Percentiles rank a stretch among this genome's conserved stretches.
These are phyloP conservation scores for Tulasnella calospora DNA, from an alignment of 768 basidiomycete genomes.

Conservation along the genomic window DNA sequence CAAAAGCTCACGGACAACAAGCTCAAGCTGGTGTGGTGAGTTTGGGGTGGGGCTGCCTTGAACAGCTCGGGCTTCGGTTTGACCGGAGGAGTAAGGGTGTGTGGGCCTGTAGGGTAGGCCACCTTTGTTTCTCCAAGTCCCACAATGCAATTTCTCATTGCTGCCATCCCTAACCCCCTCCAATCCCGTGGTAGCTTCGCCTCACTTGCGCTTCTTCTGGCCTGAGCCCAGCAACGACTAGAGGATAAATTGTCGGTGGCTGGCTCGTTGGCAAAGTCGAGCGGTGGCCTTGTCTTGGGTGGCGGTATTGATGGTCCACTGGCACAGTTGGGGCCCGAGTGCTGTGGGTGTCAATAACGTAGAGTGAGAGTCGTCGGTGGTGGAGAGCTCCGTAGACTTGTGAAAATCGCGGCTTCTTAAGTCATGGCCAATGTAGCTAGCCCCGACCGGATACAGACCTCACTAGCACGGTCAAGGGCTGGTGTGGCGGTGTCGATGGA, in stretches of 20 bases:
- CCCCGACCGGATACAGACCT: too few relatives aligned
- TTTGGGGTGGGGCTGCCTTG: neutral
- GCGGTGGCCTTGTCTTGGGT: neutral
- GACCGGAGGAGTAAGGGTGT: neutral
- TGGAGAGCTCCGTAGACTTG: too few relatives aligned
- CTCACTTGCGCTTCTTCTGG: neutral
- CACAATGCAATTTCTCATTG: neutral
- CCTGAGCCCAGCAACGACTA: neutral
- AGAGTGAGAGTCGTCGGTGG: too few relatives aligned
- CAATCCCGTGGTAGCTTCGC: neutral
- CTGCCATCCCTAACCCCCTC: neutral
- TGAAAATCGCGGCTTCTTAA: too few relatives aligned
- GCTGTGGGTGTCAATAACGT: too few relatives aligned
- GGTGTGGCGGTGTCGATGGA: too few relatives aligned
- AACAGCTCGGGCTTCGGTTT: neutral
- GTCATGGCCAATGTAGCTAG: too few relatives aligned
- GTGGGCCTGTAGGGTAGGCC: neutral
- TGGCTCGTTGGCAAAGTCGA: neutral
- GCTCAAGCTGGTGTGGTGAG: constrained; percentile 14
- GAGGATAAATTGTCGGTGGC: constrained; percentile 7
- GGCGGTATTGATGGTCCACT: too few relatives aligned
- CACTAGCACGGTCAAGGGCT: too few relatives aligned
- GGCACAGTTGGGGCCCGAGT: too few relatives aligned
- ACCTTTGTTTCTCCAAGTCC: neutral
- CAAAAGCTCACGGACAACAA: constrained; percentile 83